Base-by-base conservation (phyloP, 352 stramenopile genomes). In the Globisporangium takayamanum region DNA sequence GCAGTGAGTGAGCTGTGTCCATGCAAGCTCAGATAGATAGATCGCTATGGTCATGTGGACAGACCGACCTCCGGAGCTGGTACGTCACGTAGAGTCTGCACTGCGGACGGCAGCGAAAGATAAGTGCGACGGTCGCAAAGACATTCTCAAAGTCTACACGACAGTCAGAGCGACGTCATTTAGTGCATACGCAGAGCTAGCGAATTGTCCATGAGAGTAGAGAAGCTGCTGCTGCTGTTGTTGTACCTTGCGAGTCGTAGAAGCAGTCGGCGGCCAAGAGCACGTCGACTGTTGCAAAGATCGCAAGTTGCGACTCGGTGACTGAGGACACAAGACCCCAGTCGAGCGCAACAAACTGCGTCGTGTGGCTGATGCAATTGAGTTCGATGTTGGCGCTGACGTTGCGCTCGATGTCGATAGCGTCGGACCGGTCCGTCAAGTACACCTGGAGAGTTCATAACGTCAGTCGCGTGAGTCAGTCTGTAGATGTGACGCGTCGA, bases 241-340 rank as follows among this genome's bases (percentile, higher is more conserved):
- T 37, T 25, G 1, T 48, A 86, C 80, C 77, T 74, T 88, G 45
- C 18, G 76, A 84, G 26, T 73, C 72, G 53, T 89, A 89, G 52
- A 89, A 88, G 63, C 80, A 89, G 57, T 89, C 80, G 5, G 80
- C 77, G 2, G 77, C 80, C 26, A 89, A 57, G 22, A 89, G 49
- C 1, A 87, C 51, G 41, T 88, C 62, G 18, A 88, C 72, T 0
- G 59, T 65, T 33, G 51, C 22, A 3, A 88, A 74, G 12, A 72
- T 44, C 0, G 61, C 49, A 2, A 72, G 11, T 4, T 74, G 59
- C 36, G 75, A 57, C 4, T 69, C 62, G 14, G 14, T n/a, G 2
- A 60, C 62, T 7, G 78, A 15, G 16, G 58, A 20, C 56, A 85
- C 63, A 12, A 68, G 62, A 1, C 80, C 80, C 80, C 80, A 89